Percentiles rank a stretch among this genome's conserved stretches.
Conservation (phyloP, 2,329 filamentous ascomycete species). For the Penicillium vulpinum region DNA sequence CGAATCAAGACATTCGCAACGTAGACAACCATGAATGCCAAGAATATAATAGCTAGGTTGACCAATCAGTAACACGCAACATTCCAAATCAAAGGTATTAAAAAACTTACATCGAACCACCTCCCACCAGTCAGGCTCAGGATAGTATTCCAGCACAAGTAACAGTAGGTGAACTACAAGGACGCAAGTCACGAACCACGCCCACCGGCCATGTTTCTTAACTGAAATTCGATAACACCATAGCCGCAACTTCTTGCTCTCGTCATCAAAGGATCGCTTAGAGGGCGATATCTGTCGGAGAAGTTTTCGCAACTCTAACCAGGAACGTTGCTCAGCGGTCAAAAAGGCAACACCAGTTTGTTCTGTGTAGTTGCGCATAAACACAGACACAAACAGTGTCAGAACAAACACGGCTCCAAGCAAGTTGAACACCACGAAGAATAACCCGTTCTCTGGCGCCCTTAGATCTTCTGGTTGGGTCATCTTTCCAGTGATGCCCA, state of each 20-base stretch:
- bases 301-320: constrained; percentile 91
- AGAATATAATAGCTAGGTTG: constrained; percentile 67
- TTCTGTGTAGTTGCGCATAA: constrained; percentile 99
- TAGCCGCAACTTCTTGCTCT: constrained; percentile 75
- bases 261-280: constrained; percentile 80
- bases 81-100: neutral
- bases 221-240: constrained; percentile 96
- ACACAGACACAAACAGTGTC: constrained; percentile 96
- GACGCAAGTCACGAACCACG: constrained; percentile 73
- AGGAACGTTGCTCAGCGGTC: constrained; percentile 92
- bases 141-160: constrained; percentile 81
- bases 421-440: constrained; percentile 96
- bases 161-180: constrained; percentile 81
- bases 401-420: constrained; percentile 94
- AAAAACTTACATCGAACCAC: constrained; percentile 57
- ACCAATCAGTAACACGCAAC: constrained; percentile 22
- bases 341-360: constrained; percentile 96
- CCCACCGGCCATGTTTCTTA: constrained; percentile 92
- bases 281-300: constrained; percentile 91
- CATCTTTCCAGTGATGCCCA: constrained; percentile 75
- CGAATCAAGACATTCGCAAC: constrained; percentile 79
- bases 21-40: constrained; percentile 79
- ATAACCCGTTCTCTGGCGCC: constrained; percentile 82
- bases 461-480: constrained; percentile 69
- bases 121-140: constrained; percentile 71